Conservation (phyloP, 805 yeast species). For the Metahyphopichia silvanorum region DNA sequence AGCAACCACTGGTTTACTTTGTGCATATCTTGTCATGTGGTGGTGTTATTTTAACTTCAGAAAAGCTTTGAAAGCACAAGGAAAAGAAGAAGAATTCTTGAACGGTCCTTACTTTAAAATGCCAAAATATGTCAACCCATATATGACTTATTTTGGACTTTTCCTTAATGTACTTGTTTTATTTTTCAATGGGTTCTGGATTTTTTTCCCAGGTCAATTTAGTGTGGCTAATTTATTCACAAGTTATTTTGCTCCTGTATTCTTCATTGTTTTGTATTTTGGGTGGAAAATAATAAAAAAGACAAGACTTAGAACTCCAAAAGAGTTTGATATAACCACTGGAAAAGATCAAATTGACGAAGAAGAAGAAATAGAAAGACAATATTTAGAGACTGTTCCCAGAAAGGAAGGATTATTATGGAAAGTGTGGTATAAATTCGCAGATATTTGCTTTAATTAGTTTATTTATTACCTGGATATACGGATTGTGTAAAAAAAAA, state of each 20-base stretch:
- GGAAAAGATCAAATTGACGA: constrained; percentile 32
- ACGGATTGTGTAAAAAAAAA: no score
- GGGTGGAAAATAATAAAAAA: constrained; percentile 32
- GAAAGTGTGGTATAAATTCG: constrained; percentile 15
- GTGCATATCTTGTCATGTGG: constrained; percentile 28
- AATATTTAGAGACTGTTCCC: constrained; percentile 14
- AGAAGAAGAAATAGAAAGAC: constrained; percentile 29
- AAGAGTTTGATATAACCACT: constrained; percentile 33
- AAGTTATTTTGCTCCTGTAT: constrained; percentile 35
- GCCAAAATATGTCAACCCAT: constrained; percentile 21
- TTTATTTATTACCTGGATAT: no score
- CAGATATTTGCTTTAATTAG: constrained; percentile 21
- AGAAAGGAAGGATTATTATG: constrained; percentile 18
- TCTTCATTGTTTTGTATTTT: constrained; percentile 18
- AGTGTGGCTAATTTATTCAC: constrained; percentile 33
- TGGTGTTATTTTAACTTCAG: constrained; percentile 29
- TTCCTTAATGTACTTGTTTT: constrained; percentile 21
- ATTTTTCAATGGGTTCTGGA: constrained; percentile 41
- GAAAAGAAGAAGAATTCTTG: no score
- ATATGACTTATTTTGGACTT: constrained; percentile 21
- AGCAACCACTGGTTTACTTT: constrained; percentile 32
- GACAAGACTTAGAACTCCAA: constrained; percentile 25
- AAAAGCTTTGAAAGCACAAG: constrained; percentile 26
- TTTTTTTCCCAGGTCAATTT: constrained; percentile 35
- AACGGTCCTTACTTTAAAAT: constrained; percentile 14